These are phyloP conservation scores for Rhodotorula sp. DNA, from an alignment of 1,284 basidiomycete species.

Conservation along the genomic window DNA sequence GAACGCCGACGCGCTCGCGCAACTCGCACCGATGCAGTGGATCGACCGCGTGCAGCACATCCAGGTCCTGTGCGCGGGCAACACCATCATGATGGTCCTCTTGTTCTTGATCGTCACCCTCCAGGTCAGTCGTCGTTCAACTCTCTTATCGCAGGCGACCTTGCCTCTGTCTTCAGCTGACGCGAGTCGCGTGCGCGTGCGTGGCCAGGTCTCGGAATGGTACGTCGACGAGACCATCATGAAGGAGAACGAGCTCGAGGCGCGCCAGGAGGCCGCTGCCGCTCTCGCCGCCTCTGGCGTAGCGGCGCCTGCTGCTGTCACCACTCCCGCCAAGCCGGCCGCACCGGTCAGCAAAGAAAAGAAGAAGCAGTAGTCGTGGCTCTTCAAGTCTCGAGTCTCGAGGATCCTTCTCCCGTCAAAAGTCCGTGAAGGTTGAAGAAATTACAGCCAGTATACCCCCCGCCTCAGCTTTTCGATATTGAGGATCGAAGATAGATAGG, in stretches of 20 bases:
- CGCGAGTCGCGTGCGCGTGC: no score
- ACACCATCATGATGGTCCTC: conserved; percentile 28
- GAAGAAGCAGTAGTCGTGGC: conserved; percentile 33
- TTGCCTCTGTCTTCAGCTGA: neutral
- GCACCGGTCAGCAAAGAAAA: conserved; percentile 23
- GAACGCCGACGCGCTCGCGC: conserved; percentile 10
- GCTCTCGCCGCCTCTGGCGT: conserved; percentile 6
- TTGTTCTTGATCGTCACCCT: conserved; percentile 35
- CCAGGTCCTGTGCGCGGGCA: conserved; percentile 37
- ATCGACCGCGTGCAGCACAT: conserved; percentile 29
- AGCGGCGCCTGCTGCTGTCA: neutral
- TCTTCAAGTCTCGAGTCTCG: neutral
- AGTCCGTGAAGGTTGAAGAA: no score
- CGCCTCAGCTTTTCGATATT: no score
- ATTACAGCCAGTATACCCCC: no score
- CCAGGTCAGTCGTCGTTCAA: conserved; percentile 9
- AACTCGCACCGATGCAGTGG: conserved; percentile 28
- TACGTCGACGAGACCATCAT: conserved; percentile 35
- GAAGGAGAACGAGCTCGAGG: conserved; percentile 21
- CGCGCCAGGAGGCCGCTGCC: neutral
- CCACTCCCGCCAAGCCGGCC: neutral
- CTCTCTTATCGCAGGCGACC: neutral
- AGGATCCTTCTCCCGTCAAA: neutral
- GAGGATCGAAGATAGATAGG: no score
- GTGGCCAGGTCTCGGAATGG: conserved; percentile 37